phyloP scores from a whole-genome alignment of 257 asterid genomes.

The Solanum ossicruentum region DNA sequence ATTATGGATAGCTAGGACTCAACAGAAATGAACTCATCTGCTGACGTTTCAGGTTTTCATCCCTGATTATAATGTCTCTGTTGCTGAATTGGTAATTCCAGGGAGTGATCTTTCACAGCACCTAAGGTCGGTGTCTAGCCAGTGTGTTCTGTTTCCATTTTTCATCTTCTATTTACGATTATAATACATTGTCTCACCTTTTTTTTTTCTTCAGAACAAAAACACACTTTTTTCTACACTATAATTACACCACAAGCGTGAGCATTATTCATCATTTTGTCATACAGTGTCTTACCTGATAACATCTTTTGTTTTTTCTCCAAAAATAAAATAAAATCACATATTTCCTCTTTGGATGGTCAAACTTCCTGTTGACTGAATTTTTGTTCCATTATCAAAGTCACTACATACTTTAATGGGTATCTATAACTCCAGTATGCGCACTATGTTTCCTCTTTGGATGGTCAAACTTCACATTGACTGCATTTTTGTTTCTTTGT shows the following conservation, averaged over 20 bases:
- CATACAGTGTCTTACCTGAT: background rate
- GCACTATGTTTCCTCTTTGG: background rate
- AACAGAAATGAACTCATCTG: background rate
- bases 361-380: background rate
- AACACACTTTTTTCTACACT: too few species aligned
- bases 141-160: background rate
- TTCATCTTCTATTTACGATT: background rate
- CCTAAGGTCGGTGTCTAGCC: slow-evolving; percentile 17
- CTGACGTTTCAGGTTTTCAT: slow-evolving; percentile 27
- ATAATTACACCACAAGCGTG: too few species aligned
- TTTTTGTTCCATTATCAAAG: background rate
- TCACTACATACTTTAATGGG: background rate
- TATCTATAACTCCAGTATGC: background rate
- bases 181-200: background rate
- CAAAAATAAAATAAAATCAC: background rate
- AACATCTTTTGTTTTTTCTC: background rate
- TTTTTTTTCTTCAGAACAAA: background rate
- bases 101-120: slow-evolving; percentile 51
- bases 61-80: slow-evolving; percentile 43
- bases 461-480: background rate
- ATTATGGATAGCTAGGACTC: background rate
- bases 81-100: slow-evolving; percentile 39
- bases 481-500: background rate
- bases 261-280: background rate
- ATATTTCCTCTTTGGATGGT: background rate